Evolutionary conservation across 2,329 filamentous ascomycete species (phyloP), one percentile per base, ranked within the genome.

Genomic region (Pyrenophora teres): DNA sequence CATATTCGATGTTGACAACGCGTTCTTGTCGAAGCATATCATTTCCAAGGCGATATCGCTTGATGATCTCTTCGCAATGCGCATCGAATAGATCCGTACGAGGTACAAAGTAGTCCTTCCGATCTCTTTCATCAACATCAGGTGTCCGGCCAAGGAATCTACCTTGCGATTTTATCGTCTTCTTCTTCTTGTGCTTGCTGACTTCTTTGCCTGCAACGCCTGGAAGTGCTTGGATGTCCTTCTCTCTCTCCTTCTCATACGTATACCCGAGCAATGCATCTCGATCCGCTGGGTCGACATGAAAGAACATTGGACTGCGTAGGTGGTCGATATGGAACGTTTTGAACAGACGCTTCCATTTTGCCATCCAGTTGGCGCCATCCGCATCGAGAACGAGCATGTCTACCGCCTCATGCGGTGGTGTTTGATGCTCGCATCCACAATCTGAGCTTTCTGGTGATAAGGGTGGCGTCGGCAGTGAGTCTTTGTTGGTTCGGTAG

Each of bases 291-390:
- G 89, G 89, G 64, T 93, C 89, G 12, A 90, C 80, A 65, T 94
- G 89, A 76, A 91, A 93, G 64, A 92, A 88, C 87, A 93, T 89
- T 0, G 88, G 89, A 59, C 88, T 92, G 13, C 89, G 81, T 33
- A 94, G 76, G 62, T 92, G 84, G 1, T 81, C 79, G 40, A 93
- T 93, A 41, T 86, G 81, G 38, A 90, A 83, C 2, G 81, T 82
- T 27, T 80, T 77, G 72, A 93, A 93, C 3, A 88, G 80, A 12
- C 79, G 76, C 38, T 88, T 83, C 89, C 89, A 93, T 35, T 84
- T 80, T 8, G 80, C 74, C 78, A 93, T 84, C 88, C 88, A 93
- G 38, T 76, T 65, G 40, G 81, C 74, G 0, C 81, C 83, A 0
- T 82, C 82, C 1, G 82, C 82, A 63, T 93, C 89, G 0, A 94